These are phyloP conservation scores for Yamadazyma dendronema DNA, from an alignment of 1,139 yeast species.

Conservation along the genomic window DNA sequence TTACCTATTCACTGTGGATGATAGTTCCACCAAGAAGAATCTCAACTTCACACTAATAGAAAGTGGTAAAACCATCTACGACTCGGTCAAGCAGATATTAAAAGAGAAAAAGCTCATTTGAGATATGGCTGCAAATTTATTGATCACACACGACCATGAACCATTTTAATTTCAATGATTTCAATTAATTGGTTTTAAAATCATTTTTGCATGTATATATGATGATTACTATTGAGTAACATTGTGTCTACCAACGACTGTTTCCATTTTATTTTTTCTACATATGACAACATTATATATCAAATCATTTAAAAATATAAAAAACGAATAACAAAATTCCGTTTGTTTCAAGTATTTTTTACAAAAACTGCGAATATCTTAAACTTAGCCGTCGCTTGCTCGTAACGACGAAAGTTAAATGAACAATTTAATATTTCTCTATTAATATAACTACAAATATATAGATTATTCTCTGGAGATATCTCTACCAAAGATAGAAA, in stretches of 20 bases:
- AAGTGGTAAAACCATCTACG: conserved; percentile 29
- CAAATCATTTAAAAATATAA: no score
- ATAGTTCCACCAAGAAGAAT: conserved; percentile 10
- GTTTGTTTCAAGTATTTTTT: no score
- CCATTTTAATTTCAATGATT: not conserved
- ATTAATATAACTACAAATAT: conserved; percentile 24
- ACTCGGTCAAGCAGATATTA: conserved; percentile 35
- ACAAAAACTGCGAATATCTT: not conserved
- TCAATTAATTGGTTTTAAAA: not conserved
- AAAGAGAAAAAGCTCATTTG: conserved; percentile 5
- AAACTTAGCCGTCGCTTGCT: not conserved
- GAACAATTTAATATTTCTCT: not conserved
- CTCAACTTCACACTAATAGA: conserved; percentile 28
- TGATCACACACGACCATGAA: not conserved
- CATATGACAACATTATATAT: no score
- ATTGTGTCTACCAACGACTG: not conserved
- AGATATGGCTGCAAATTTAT: conserved; percentile 1
- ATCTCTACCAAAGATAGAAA: conserved; percentile 87
- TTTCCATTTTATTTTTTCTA: no score
- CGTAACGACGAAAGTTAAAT: not conserved
- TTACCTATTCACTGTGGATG: conserved; percentile 11
- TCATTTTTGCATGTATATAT: not conserved
- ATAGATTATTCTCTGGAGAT: conserved; percentile 50
- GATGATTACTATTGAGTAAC: not conserved
- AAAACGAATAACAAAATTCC: no score